phyloP scores from a whole-genome alignment of 352 stramenopile species.

The Phytophthora constricta region DNA sequence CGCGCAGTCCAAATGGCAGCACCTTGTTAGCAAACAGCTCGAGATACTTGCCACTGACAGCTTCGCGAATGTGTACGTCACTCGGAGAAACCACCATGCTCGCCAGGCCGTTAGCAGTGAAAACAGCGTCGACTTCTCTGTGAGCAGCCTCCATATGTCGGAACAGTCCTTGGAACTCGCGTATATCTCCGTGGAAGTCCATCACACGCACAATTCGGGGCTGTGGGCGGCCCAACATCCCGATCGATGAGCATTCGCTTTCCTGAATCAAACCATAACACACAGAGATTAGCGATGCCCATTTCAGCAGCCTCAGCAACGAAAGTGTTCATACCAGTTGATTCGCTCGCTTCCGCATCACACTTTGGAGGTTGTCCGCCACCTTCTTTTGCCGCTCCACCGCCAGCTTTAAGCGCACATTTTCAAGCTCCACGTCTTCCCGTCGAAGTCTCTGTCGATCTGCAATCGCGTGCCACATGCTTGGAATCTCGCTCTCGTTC shows the following conservation, averaged over 20 bases:
- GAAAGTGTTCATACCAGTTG: slow-evolving; percentile 13
- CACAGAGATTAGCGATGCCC: too few species aligned
- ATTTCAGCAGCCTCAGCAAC: not conserved
- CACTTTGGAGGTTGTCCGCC: slow-evolving; percentile 36
- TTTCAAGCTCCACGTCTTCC: slow-evolving; percentile 37
- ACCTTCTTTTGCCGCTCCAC: slow-evolving; percentile 51
- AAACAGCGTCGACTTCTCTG: slow-evolving; percentile 31
- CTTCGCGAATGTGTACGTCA: slow-evolving; percentile 31
- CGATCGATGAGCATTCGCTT: slow-evolving; percentile 18
- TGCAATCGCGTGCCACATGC: slow-evolving; percentile 34
- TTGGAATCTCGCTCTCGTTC: slow-evolving; percentile 9
- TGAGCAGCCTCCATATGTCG: slow-evolving; percentile 21
- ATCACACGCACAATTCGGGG: slow-evolving; percentile 16
- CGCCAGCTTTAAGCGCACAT: slow-evolving; percentile 37
- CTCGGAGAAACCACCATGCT: slow-evolving; percentile 23
- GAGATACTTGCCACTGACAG: slow-evolving; percentile 25
- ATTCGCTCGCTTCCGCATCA: slow-evolving; percentile 38
- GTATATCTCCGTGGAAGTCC: slow-evolving; percentile 21
- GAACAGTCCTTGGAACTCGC: slow-evolving; percentile 31
- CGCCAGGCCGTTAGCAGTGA: slow-evolving; percentile 27
- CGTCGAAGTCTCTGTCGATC: slow-evolving; percentile 17
- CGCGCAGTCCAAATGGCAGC: slow-evolving; percentile 29
- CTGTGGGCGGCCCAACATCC: slow-evolving; percentile 8
- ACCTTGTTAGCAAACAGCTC: slow-evolving; percentile 38
- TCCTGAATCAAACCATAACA: slow-evolving; percentile 5